Base-by-base conservation (phyloP, 208 protist species). In the Lotmaria passim region DNA sequence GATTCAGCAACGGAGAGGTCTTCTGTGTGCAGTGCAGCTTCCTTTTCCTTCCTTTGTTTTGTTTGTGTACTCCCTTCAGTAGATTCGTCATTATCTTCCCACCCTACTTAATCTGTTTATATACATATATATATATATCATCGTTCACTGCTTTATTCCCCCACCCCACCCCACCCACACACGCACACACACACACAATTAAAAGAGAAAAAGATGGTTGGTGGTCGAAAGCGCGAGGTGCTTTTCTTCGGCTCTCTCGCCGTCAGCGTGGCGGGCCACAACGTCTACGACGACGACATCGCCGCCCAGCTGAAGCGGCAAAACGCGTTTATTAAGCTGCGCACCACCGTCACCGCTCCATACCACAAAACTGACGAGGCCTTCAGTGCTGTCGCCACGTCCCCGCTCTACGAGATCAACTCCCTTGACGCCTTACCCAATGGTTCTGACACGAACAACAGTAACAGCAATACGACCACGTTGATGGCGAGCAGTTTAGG, bases 171-270 rank as follows among this genome's bases (percentile, higher is more conserved):
- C 19, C 44, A 7, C 44, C 44, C 19, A 24, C 44, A 24, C 8
- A 48, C 19, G 7, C 44, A 48, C 38, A 41, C 38, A 14, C 38
- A 41, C 38, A 48, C 44, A 48, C 44, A 21, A 48, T 17, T 7
- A 5, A 48, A 53, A 55, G 4, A 2, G n/a, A 58, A 17, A 17
- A 47, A 30, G 10, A 62, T 62, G 56, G 39, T 47, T 7, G 36
- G 24, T 52, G 73, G 55, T 21, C 34, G 47, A 0, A 57, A 44
- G 15, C 67, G 75, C 21, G 55, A 93, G 17, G 69, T 89, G 1
- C 47, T 93, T 15, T 92, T 91, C 56, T 86, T 91, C 66, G 89
- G 86, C 47, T 87, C 73, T 44, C 21, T 95, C 56, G 68, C 72
- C 26, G 74, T 78, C 57, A 82, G 72, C 55, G 67, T 92, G 26